Evolutionary conservation across 768 basidiomycete genomes (phyloP).

Genomic region (Hypholoma fasciculare): DNA sequence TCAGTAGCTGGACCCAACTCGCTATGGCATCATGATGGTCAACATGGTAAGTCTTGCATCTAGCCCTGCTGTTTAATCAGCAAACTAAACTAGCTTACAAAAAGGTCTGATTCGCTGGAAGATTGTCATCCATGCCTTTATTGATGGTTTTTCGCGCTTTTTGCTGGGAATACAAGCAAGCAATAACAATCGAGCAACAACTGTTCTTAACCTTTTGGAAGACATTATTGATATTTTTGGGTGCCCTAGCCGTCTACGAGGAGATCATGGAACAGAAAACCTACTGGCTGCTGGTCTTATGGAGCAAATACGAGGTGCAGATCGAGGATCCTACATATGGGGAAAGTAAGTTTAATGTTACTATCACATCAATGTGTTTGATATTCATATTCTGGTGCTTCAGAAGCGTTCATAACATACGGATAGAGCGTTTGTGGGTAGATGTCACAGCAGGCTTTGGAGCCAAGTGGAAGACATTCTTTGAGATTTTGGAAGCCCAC

Average conservation of each 20-base stretch:
- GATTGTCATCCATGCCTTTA: conserved; percentile 32
- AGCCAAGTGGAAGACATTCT: conserved; percentile 33
- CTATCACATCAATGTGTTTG: neutral
- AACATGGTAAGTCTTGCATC: conserved; percentile 25
- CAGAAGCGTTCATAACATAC: conserved; percentile 26
- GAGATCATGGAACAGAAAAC: conserved; percentile 29
- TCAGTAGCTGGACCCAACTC: conserved; percentile 26
- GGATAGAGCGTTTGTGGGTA: conserved; percentile 35
- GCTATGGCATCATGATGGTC: conserved; percentile 33
- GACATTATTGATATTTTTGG: conserved; percentile 6
- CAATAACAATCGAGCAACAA: conserved; percentile 16
- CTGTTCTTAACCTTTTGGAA: conserved; percentile 16
- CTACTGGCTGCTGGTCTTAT: conserved; percentile 20
- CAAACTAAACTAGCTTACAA: too few species aligned
- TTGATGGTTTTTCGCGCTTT: conserved; percentile 24
- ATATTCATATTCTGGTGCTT: neutral
- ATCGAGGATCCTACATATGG: conserved; percentile 23
- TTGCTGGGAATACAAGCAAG: conserved; percentile 13
- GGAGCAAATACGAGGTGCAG: conserved; percentile 10
- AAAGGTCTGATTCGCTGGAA: conserved; percentile 32
- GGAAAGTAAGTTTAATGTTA: conserved; percentile 12
- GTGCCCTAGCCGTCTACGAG: conserved; percentile 16
- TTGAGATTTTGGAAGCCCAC: conserved; percentile 26
- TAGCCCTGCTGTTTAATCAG: too few species aligned
- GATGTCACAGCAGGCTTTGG: conserved; percentile 32